A percentile compares a stretch with the other conserved stretches of the same genome.
Evolutionary conservation across 2,329 filamentous ascomycete species (phyloP).

Genomic region (Trichoderma harzianum): DNA sequence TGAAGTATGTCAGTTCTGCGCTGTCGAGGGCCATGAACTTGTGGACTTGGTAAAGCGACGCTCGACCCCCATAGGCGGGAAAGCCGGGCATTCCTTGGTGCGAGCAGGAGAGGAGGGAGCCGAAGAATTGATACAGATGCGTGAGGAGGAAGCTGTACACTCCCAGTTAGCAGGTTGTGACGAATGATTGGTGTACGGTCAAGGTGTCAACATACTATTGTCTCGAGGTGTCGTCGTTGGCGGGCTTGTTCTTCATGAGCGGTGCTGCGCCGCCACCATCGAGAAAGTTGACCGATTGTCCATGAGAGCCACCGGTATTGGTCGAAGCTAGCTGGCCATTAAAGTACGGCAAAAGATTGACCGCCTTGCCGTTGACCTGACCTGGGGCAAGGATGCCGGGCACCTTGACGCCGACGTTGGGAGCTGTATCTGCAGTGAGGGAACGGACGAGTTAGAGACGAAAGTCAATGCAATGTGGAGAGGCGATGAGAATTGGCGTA

Average conservation of each 20-base stretch:
- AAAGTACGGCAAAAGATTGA: constrained; percentile 61
- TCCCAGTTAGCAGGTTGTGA: neutral
- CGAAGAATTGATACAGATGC: constrained; percentile 62
- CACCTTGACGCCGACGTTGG: constrained; percentile 51
- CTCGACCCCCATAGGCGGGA: constrained; percentile 44
- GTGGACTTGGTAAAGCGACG: constrained; percentile 52
- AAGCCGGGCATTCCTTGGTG: constrained; percentile 48
- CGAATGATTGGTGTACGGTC: neutral
- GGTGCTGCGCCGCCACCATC: constrained; percentile 57
- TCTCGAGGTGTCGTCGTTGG: constrained; percentile 46
- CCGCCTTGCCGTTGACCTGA: constrained; percentile 46
- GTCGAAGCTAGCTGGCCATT: constrained; percentile 50
- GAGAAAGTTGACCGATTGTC: constrained; percentile 56
- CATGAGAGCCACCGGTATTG: constrained; percentile 46
- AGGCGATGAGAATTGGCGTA: constrained; percentile 25
- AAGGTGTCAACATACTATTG: constrained; percentile 50
- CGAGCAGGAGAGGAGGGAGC: constrained; percentile 54
- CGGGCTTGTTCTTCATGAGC: constrained; percentile 52
- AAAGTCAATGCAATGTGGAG: neutral
- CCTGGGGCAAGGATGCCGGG: constrained; percentile 55
- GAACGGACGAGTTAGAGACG: neutral
- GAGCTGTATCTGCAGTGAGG: constrained; percentile 43
- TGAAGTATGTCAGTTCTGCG: constrained; percentile 56
- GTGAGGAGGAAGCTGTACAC: constrained; percentile 50
- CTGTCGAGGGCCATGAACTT: constrained; percentile 57